Evolutionary conservation across 2,329 filamentous ascomycete species (phyloP).

Genomic region (Diplodia mutila): DNA sequence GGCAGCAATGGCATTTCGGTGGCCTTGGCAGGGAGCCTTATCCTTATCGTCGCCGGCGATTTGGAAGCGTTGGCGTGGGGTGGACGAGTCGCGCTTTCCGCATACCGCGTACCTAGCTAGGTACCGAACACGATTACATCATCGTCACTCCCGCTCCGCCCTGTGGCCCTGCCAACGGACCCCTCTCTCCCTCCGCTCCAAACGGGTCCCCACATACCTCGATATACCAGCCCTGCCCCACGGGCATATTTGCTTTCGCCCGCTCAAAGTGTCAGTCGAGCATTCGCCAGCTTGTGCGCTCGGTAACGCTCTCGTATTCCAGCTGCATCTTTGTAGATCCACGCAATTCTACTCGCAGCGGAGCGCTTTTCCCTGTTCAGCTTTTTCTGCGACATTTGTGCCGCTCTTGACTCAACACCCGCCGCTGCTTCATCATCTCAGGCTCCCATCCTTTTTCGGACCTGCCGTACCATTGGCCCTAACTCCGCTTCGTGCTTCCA

Average conservation of each 20-base stretch:
- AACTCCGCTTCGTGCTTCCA: not conserved
- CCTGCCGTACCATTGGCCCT: not conserved
- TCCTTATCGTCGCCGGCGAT: not conserved
- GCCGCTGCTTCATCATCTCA: not conserved
- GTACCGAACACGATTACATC: not conserved
- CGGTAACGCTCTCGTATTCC: not conserved
- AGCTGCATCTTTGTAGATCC: not conserved
- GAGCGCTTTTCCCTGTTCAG: not conserved
- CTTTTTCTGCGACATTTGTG: not conserved
- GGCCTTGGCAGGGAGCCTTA: not conserved
- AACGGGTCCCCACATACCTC: not conserved
- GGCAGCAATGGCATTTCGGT: too few species aligned
- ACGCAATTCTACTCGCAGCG: not conserved
- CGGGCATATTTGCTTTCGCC: not conserved
- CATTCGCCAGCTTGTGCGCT: not conserved
- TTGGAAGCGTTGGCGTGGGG: not conserved
- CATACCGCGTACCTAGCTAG: too few species aligned
- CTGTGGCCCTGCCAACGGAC: too few species aligned
- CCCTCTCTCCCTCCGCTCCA: not conserved
- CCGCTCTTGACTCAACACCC: not conserved
- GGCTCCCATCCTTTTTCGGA: not conserved
- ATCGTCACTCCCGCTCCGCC: not conserved
- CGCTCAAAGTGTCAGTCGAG: too few species aligned
- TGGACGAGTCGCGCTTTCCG: not conserved
- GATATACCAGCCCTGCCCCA: too few species aligned